Evolutionary conservation across 2,329 filamentous ascomycete species (phyloP).

Genomic region (Arthrobotrys iridis): DNA sequence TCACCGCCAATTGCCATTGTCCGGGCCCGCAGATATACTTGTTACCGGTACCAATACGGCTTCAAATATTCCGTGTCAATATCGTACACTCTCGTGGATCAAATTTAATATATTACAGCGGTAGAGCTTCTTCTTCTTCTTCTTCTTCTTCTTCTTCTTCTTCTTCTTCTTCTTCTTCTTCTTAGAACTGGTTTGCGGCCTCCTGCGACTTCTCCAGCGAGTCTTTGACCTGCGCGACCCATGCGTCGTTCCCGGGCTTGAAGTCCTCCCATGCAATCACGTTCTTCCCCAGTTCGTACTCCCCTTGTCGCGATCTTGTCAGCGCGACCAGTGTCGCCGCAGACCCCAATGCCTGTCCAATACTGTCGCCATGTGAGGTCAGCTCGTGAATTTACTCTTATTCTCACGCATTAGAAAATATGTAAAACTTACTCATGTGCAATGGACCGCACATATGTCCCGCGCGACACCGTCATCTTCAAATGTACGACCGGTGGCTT

Average conservation of each 20-base stretch:
- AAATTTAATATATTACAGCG: too few species aligned
- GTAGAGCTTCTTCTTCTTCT: too few species aligned
- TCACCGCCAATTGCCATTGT: slow-evolving; percentile 22
- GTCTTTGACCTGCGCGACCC: slow-evolving; percentile 35
- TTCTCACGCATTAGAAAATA: not conserved
- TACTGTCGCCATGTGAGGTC: slow-evolving; percentile 57
- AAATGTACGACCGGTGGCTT: slow-evolving; percentile 79
- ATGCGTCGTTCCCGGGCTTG: slow-evolving; percentile 12
- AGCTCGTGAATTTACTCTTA: not conserved
- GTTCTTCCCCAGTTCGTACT: slow-evolving; percentile 74
- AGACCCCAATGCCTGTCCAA: slow-evolving; percentile 82
- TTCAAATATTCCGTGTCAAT: slow-evolving; percentile 3
- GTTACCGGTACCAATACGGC: slow-evolving; percentile 1
- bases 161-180: too few species aligned
- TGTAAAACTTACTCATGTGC: slow-evolving; percentile 74
- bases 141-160: too few species aligned
- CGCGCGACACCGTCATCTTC: slow-evolving; percentile 90
- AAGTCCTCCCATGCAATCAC: slow-evolving; percentile 58
- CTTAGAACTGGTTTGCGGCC: slow-evolving; percentile 1
- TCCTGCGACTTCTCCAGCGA: slow-evolving; percentile 21
- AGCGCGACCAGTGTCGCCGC: slow-evolving; percentile 87
- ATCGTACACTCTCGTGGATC: slow-evolving; percentile 31
- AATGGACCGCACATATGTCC: slow-evolving; percentile 95
- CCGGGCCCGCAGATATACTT: slow-evolving; percentile 1
- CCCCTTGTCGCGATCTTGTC: slow-evolving; percentile 79